phyloP scores from a whole-genome alignment of 202 grass and related monocot species.

The Dendrocalamus latiflorus region DNA sequence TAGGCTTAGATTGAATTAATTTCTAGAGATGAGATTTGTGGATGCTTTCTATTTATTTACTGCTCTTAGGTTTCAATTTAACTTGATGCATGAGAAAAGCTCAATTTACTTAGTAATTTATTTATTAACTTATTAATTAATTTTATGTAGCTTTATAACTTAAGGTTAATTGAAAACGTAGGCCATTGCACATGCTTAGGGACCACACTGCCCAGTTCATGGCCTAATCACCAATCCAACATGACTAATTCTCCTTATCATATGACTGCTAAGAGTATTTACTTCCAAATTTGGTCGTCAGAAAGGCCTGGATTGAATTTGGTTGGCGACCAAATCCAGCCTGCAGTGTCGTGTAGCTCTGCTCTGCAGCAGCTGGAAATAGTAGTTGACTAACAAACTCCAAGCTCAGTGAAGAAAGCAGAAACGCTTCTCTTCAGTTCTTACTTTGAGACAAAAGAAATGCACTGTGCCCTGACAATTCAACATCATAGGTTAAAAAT shows the following conservation, averaged over 20 bases:
- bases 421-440: neutral
- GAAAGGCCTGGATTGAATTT: neutral
- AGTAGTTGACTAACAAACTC: neutral
- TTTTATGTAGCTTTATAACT: too few species aligned
- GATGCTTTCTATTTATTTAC: too few species aligned
- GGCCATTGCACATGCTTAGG: neutral
- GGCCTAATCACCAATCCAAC: slow-evolving; percentile 1
- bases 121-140: too few species aligned
- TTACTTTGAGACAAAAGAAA: neutral
- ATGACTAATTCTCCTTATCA: slow-evolving; percentile 14
- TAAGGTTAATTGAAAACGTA: too few species aligned
- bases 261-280: neutral
- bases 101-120: too few species aligned
- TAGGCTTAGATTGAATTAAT: too few species aligned
- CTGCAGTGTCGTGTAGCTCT: neutral
- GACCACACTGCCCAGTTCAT: slow-evolving; percentile 15
- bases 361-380: neutral
- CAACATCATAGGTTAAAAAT: too few species aligned
- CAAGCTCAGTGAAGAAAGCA: neutral
- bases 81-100: too few species aligned
- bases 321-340: neutral
- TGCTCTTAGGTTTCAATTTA: too few species aligned
- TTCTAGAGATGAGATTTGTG: too few species aligned
- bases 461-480: neutral
- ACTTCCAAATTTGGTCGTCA: neutral